These are phyloP conservation scores for Hypoxylon rubiginosum DNA, from an alignment of 2,329 filamentous ascomycete species.

Conservation along the genomic window DNA sequence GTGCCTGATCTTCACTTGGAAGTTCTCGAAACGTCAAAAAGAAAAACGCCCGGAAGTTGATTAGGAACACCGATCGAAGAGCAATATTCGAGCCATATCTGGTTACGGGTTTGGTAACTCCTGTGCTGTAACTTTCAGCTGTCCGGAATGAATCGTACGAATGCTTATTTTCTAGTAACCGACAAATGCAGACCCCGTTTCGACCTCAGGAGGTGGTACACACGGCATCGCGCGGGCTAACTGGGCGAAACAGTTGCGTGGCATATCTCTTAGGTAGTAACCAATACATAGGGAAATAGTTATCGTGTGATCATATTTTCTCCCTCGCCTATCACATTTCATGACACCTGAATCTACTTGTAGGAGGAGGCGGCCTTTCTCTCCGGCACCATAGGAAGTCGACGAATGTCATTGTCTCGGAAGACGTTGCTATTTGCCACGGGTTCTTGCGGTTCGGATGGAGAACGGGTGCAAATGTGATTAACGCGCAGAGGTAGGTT, in stretches of 20 bases:
- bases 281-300: conserved; percentile 6
- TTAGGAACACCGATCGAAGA: background rate
- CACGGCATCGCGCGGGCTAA: conserved; percentile 7
- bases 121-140: background rate
- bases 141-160: background rate
- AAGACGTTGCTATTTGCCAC: conserved; percentile 31
- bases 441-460: conserved; percentile 25
- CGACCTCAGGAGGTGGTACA: conserved; percentile 10
- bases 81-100: background rate
- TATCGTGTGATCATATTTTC: conserved; percentile 3
- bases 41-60: conserved; percentile 6
- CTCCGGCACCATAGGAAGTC: conserved; percentile 5
- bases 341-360: background rate
- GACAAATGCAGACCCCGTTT: conserved; percentile 1
- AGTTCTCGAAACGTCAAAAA: conserved; percentile 43
- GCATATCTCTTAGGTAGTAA: conserved; percentile 1
- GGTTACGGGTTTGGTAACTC: background rate
- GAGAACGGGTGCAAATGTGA: conserved; percentile 14
- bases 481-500: conserved; percentile 11
- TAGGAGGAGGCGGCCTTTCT: background rate
- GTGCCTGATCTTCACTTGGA: conserved; percentile 45
- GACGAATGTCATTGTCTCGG: conserved; percentile 35
- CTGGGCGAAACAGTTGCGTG: conserved; percentile 5
- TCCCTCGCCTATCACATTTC: conserved; percentile 3
- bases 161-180: background rate